These are phyloP conservation scores for Centaurea solstitialis DNA, from an alignment of 129 eudicot species.

Conservation along the genomic window DNA sequence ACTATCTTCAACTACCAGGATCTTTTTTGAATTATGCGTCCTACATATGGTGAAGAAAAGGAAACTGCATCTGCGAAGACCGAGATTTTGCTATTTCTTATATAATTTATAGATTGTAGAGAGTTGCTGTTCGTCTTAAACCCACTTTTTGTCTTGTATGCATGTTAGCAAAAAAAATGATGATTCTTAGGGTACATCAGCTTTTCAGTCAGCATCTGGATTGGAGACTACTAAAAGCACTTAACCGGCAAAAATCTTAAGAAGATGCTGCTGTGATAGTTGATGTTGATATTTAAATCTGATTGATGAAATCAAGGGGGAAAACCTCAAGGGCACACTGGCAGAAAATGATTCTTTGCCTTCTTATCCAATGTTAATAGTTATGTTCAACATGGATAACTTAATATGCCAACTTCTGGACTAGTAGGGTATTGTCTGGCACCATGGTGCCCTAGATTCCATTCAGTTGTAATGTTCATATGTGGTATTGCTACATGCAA, in stretches of 20 bases:
- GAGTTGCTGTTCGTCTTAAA: slow-evolving; percentile 5
- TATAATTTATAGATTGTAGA: neutral
- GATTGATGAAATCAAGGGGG: neutral
- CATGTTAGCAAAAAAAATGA: neutral
- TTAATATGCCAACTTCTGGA: no score
- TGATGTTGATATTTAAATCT: neutral
- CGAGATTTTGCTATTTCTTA: neutral
- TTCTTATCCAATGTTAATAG: slow-evolving; percentile 2
- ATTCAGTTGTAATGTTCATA: neutral
- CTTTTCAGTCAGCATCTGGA: neutral
- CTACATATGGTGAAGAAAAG: neutral
- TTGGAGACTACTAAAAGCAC: neutral
- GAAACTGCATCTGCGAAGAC: neutral
- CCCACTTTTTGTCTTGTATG: slow-evolving; percentile 1
- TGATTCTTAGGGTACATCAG: neutral
- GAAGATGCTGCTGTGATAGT: neutral
- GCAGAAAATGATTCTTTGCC: neutral
- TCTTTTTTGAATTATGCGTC: slow-evolving; percentile 7
- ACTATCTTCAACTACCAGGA: neutral
- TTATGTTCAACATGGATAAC: neutral
- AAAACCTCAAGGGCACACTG: slow-evolving; percentile 9
- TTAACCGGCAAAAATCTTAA: neutral
- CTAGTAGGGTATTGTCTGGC: no score
- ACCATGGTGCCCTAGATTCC: no score
- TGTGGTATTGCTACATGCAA: neutral